Evolutionary conservation across 2,329 filamentous ascomycete genomes (phyloP), one percentile per base, ranked within the genome.

Genomic region (Fusarium pilosicola): DNA sequence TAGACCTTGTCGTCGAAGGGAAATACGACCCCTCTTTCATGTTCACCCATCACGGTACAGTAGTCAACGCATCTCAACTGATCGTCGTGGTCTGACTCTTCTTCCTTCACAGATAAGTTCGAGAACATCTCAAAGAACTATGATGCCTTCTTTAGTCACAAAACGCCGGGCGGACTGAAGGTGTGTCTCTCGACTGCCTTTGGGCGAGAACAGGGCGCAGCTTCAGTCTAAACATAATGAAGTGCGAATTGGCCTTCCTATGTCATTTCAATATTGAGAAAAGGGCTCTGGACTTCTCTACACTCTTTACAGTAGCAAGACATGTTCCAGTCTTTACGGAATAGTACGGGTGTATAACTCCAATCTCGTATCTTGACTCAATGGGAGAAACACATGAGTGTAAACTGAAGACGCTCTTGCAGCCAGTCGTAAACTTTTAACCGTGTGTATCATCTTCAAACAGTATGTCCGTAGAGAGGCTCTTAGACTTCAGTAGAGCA

Each of bases 1-100:
- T 64, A 1, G 22, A 62, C 20, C 14, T 62, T 32, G 56, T 64
- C 7, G 17, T 62, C 15, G n/a, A 64, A 10, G 62, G 62, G 1
- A 51, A 51, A 62, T 62, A 64, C 13, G 62, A 64, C 4, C 62
- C 55, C 9, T 64, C 56, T 1, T 64, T 64, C 17, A 49, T 64
- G 36, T 64, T 64, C 8, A 64, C 62, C 0, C 56, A 64, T 12
- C 28, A 62, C 7, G 62, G 62, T 62, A 64, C 6, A 39, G 17
- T 41, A 26, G 2, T 4, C 10, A 24, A 3, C 15, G 4, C n/a
- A 4, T 1, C 1, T 22, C 3, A 11, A 4, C 3, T 1, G 17
- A 9, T 7, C 2, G 6, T n/a, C 6, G 4, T 3, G 1, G 3
- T 17, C 34, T 39, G 4, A 36, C n/a, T 20, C 6, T 15, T 36